Evolutionary conservation across 2,329 filamentous ascomycete species (phyloP).

Genomic region (Rasamsonia emersonii): DNA sequence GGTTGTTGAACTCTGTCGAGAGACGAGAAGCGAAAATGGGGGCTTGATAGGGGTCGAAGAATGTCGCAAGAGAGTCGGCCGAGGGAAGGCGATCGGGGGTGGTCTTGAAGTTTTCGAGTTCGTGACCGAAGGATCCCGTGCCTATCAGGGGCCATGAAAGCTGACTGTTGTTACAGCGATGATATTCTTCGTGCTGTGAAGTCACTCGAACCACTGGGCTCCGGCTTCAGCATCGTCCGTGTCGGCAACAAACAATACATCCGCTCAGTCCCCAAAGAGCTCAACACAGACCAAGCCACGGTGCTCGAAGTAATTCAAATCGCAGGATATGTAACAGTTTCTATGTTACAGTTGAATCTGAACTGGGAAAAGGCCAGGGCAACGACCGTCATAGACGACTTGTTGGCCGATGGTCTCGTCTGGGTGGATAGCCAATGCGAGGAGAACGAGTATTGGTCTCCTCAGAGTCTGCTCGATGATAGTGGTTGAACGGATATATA

Average conservation of each 20-base stretch:
- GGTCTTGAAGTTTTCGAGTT: conserved; percentile 72
- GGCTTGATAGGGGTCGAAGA: conserved; percentile 80
- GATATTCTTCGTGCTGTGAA: conserved; percentile 85
- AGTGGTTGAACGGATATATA: no score
- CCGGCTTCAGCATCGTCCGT: conserved; percentile 73
- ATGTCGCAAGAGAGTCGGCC: conserved; percentile 65
- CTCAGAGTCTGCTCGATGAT: conserved; percentile 36
- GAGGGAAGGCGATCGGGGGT: conserved; percentile 63
- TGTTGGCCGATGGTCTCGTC: conserved; percentile 79
- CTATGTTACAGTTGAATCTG: conserved; percentile 80
- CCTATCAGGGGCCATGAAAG: not conserved
- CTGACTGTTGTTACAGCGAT: conserved; percentile 46
- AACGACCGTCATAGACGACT: conserved; percentile 82
- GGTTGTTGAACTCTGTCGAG: conserved; percentile 84
- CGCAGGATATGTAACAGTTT: conserved; percentile 79
- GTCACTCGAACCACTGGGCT: conserved; percentile 77
- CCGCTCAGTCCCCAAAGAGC: conserved; percentile 84
- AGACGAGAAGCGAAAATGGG: conserved; percentile 82
- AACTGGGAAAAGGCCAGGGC: conserved; percentile 76
- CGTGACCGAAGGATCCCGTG: conserved; percentile 17
- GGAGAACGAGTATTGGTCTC: conserved; percentile 86
- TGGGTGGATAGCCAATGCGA: conserved; percentile 84
- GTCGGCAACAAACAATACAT: conserved; percentile 84
- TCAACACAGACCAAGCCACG: conserved; percentile 87
- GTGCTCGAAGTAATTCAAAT: conserved; percentile 88